A percentile compares a stretch with the other conserved stretches of the same genome.
These are phyloP conservation scores for Straminergon stramineum DNA, from an alignment of 225 moss, liverwort and hornwort species.

Conservation along the genomic window DNA sequence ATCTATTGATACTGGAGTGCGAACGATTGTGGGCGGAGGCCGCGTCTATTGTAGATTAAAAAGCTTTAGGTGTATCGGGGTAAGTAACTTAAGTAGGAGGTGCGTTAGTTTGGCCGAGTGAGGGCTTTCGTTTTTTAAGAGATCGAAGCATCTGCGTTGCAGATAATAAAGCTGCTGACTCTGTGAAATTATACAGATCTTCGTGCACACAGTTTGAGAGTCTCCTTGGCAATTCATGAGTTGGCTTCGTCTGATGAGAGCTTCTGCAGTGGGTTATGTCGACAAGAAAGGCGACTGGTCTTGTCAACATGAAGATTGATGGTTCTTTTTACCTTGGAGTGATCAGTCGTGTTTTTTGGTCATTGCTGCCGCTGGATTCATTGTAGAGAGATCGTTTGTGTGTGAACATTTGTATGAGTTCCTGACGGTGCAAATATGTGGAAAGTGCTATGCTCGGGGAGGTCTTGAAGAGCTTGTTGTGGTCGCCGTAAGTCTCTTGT, in stretches of 20 bases:
- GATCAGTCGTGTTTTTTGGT: neutral
- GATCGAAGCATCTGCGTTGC: neutral
- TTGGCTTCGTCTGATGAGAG: neutral
- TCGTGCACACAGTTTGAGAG: neutral
- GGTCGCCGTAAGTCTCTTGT: neutral
- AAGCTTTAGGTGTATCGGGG: neutral
- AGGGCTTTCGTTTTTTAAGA: neutral
- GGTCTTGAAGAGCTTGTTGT: neutral
- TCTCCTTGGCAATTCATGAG: neutral
- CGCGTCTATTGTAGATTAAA: conserved; percentile 8
- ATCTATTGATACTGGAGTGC: neutral
- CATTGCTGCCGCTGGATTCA: neutral
- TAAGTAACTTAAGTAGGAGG: neutral
- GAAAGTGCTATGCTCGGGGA: neutral
- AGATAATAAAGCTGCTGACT: conserved; percentile 12
- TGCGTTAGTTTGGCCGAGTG: conserved; percentile 3
- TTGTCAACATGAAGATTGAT: neutral
- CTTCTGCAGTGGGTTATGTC: neutral
- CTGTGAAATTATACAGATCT: neutral
- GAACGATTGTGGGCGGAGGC: neutral
- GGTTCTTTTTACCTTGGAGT: neutral
- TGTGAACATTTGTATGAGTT: neutral
- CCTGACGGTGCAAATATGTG: neutral
- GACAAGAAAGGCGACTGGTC: neutral
- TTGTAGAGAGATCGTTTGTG: neutral